A percentile compares a stretch with the other conserved stretches of the same genome.
Conservation (phyloP, 345 rosid genomes). For the Acer yangbiense region DNA sequence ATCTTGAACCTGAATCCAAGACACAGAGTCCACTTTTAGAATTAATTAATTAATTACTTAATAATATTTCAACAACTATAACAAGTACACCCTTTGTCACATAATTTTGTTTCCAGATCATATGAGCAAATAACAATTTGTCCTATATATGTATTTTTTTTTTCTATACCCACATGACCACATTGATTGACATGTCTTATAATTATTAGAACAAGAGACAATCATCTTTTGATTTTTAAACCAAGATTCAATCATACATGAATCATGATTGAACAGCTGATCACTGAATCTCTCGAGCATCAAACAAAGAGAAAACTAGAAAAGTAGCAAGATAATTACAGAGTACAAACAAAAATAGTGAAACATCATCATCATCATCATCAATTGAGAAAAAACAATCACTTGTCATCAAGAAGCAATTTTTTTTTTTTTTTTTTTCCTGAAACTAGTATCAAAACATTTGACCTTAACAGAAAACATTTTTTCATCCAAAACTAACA, state of each 20-base stretch:
- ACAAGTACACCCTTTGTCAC: too few relatives aligned
- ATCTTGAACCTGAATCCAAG: constrained; percentile 39
- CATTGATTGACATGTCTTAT: neutral
- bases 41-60: too few relatives aligned
- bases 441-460: neutral
- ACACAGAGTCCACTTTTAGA: too few relatives aligned
- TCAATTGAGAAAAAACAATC: too few relatives aligned
- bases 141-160: neutral
- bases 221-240: neutral
- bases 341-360: neutral
- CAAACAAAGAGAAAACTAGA: neutral
- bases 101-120: neutral
- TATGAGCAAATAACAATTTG: neutral
- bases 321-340: neutral
- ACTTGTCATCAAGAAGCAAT: neutral
- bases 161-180: neutral
- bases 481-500: neutral
- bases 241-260: neutral
- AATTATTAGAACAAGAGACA: too few relatives aligned
- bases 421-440: neutral
- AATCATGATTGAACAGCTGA: neutral
- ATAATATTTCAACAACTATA: too few relatives aligned
- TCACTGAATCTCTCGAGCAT: neutral
- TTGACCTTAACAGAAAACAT: constrained; percentile 2
- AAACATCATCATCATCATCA: neutral